A percentile compares a stretch with the other conserved stretches of the same genome.
phyloP scores from a whole-genome alignment of 139 green algal genomes.

The Volvox africanus region DNA sequence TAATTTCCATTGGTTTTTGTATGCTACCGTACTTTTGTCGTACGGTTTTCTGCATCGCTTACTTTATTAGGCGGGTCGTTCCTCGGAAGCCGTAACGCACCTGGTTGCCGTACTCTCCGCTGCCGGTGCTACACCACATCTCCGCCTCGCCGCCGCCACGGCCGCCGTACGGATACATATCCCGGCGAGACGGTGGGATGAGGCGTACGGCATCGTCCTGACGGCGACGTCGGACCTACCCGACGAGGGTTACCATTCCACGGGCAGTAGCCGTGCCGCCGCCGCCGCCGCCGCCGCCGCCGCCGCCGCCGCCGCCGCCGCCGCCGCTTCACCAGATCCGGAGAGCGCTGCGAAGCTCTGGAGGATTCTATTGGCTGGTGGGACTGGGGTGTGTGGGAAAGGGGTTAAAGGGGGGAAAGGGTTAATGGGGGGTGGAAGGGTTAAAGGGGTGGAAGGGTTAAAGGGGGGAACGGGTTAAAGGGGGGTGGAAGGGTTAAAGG shows the following conservation, averaged over 20 bases:
- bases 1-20: no score
- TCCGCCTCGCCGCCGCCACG: constrained; percentile 24
- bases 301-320: background rate
- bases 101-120: background rate
- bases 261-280: background rate
- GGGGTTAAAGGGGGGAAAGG: no score
- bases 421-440: no score
- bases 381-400: background rate
- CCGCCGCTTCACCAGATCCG: background rate
- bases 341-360: constrained; percentile 43
- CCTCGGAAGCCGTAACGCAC: background rate
- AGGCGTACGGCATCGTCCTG: constrained; percentile 40
- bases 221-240: constrained; percentile 19
- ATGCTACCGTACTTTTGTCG: background rate
- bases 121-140: background rate
- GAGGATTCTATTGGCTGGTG: constrained; percentile 53
- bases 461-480: no score
- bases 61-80: background rate
- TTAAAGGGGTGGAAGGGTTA: no score
- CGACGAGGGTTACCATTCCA: constrained; percentile 6
- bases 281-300: background rate
- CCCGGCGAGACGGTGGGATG: constrained; percentile 15
- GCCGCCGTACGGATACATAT: constrained; percentile 22
- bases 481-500: no score
- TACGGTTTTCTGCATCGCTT: background rate